Evolutionary conservation across 2,329 filamentous ascomycete genomes (phyloP), one percentile per base, ranked within the genome.

Genomic region (Penicillium sp.): DNA sequence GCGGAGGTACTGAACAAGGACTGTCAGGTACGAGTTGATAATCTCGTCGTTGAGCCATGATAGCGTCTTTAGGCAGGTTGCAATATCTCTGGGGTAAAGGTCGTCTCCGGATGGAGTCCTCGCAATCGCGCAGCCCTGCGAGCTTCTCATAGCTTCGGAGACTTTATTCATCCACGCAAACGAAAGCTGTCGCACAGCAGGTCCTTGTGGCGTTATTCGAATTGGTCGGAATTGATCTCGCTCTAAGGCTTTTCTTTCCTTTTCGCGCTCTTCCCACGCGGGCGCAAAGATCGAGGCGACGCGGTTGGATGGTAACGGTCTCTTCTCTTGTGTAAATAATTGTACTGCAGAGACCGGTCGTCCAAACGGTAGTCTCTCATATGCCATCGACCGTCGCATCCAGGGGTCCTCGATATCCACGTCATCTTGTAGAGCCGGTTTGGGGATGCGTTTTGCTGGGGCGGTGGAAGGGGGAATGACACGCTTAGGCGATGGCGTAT

Each of bases 21-120:
- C 50, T n/a, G 61, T 65, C 18, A 78, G 64, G 49, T 78, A 77
- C 13, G 70, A 68, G 52, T 78, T 78, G 55, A 78, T 76, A 2
- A 77, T 68, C 47, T 77, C 75, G 50, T 78, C 75, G 46, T 78
- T 78, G 18, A 78, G 62, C 75, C 75, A 78, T 2, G 66, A 68
- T 54, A 64, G 45, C 5, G 58, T 63, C 4, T 62, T 68, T 46
- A 66, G 63, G 49, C 73, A 75, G 1, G 71, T 73, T 2, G 63
- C 56, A 36, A 75, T 66, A 49, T 74, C 70, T 24, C 57, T 65
- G 40, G 64, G 65, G 27, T 64, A 74, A 24, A 75, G 47, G 9
- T 67, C 62, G 23, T 73, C 70, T n/a, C 71, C 73, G 15, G 63
- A 55, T 5, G 68, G 53, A 4, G 71, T 69, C 27, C 51, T 67